Base-by-base conservation (phyloP, 225 moss, liverwort and hornwort species). In the Physcomitrium patens region DNA sequence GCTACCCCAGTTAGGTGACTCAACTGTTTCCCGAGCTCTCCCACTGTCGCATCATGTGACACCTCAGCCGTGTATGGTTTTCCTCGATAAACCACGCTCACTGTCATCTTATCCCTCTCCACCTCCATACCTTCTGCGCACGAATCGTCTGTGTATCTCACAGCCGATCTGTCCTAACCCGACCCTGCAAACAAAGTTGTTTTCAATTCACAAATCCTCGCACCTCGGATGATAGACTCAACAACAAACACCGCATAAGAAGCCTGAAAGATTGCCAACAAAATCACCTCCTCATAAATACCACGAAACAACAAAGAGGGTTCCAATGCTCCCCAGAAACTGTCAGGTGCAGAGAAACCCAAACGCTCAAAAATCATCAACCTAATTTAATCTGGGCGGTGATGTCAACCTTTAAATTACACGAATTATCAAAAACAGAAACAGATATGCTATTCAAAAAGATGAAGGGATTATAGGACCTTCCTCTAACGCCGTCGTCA, bases 1-100 rank as follows among this genome's bases (percentile, higher is more conserved):
- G 80, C 90, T 6, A 93, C 93, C 45, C 97, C 90, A 4, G 97
- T 99, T 12, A 84, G 79, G 64, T 82, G 62, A 75, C 91, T 86
- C 47, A 99, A 79, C 66, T 91, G 80, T 61, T 84, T 79, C 50
- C 97, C 94, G 26, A 99, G 86, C 31, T 85, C 87, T 0, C 82
- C 86, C 61, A 93, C 77, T 9, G 84, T 95, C 60, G 87, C 87
- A 44, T 81, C 80, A 6, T 55, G 65, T 37, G 71, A 64, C 64
- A 87, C 66, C 43, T 80, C 79, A 2, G 79, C 79, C 42, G 86
- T 60, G 42, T 86, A 84, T 0, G n/a, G 7, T 47, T 85, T 89
- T 58, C 83, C 85, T 71, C 84, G 72, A 16, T 86, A 87, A 1
- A 52, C 16, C 12, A 93, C 92, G 17, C 62, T 84, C 56, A 97